Evolutionary conservation across 1,139 yeast species (phyloP).

Genomic region (Lodderomyces margitis): DNA sequence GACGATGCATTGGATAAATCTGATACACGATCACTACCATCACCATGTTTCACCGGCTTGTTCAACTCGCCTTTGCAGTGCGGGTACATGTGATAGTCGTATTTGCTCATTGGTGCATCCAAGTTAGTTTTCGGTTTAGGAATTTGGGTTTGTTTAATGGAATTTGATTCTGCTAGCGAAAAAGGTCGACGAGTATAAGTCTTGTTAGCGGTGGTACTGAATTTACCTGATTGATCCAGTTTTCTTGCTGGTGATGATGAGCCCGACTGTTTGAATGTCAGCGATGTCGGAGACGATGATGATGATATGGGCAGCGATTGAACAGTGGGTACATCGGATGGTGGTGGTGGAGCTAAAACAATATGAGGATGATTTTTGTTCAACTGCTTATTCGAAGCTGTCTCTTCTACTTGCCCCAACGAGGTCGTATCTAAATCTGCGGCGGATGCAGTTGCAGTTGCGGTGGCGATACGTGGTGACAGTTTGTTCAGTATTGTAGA

Average conservation of each 20-base stretch:
- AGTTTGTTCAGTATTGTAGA: conserved; percentile 4
- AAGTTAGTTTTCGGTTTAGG: conserved; percentile 22
- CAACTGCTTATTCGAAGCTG: not conserved
- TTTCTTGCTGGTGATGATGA: conserved; percentile 15
- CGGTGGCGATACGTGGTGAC: not conserved
- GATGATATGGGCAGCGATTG: not conserved
- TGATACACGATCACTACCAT: conserved; percentile 1
- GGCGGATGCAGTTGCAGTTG: no score
- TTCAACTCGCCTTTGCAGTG: not conserved
- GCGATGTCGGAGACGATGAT: conserved; percentile 6
- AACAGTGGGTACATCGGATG: not conserved
- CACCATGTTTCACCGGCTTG: not conserved
- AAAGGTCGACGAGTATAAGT: conserved; percentile 26
- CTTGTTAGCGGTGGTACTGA: not conserved
- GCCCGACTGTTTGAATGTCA: conserved; percentile 21
- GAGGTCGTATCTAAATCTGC: no score
- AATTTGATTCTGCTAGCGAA: conserved; percentile 30
- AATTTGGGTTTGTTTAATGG: conserved; percentile 27
- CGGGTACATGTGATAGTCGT: conserved; percentile 7
- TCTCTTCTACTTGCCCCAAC: no score
- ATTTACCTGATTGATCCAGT: not conserved
- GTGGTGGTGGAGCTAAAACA: not conserved
- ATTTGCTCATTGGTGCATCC: conserved; percentile 7
- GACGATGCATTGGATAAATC: conserved; percentile 7
- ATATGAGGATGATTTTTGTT: not conserved